phyloP scores from a whole-genome alignment of 495 filamentous ascomycete species.

The Tuber borchii region DNA sequence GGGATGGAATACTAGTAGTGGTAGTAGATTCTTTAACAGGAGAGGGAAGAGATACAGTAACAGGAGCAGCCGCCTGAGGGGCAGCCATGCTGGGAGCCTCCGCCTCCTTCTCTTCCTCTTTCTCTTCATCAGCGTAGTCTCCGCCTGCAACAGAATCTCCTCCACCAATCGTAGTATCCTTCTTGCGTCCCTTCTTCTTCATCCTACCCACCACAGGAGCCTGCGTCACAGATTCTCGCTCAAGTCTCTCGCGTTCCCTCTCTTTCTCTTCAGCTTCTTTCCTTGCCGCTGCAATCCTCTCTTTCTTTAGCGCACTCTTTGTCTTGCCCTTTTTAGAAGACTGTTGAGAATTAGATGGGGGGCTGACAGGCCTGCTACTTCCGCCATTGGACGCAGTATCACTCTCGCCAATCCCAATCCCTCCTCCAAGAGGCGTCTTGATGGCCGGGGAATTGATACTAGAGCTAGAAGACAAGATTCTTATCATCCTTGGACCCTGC shows the following conservation, averaged over 20 bases:
- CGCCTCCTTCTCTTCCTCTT: slow-evolving; percentile 9
- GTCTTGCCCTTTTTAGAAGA: slow-evolving; percentile 52
- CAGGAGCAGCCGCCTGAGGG: neutral
- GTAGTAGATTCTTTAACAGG: slow-evolving; percentile 6
- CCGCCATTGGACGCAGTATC: slow-evolving; percentile 36
- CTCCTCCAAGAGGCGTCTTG: slow-evolving; percentile 18
- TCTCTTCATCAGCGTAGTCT: slow-evolving; percentile 14
- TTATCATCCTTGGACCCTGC: slow-evolving; percentile 30
- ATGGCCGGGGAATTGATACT: neutral
- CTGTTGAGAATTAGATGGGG: slow-evolving; percentile 13
- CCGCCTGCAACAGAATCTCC: slow-evolving; percentile 14
- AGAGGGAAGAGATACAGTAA: slow-evolving; percentile 1
- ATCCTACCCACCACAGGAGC: slow-evolving; percentile 38
- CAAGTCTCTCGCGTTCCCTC: slow-evolving; percentile 16
- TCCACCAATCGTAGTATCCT: slow-evolving; percentile 41
- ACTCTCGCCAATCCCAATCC: slow-evolving; percentile 17
- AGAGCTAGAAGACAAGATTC: slow-evolving; percentile 27
- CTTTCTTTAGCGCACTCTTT: slow-evolving; percentile 86
- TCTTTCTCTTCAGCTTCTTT: slow-evolving; percentile 32
- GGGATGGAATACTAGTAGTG: neutral
- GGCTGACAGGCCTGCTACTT: slow-evolving; percentile 30
- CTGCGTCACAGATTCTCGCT: slow-evolving; percentile 28
- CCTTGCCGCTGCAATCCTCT: slow-evolving; percentile 62
- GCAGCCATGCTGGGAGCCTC: neutral
- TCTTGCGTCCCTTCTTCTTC: slow-evolving; percentile 41